A percentile compares a stretch with the other conserved stretches of the same genome.
These are phyloP conservation scores for Pontederia crassipes DNA, from an alignment of 176 grass and related monocot genomes.

Conservation along the genomic window DNA sequence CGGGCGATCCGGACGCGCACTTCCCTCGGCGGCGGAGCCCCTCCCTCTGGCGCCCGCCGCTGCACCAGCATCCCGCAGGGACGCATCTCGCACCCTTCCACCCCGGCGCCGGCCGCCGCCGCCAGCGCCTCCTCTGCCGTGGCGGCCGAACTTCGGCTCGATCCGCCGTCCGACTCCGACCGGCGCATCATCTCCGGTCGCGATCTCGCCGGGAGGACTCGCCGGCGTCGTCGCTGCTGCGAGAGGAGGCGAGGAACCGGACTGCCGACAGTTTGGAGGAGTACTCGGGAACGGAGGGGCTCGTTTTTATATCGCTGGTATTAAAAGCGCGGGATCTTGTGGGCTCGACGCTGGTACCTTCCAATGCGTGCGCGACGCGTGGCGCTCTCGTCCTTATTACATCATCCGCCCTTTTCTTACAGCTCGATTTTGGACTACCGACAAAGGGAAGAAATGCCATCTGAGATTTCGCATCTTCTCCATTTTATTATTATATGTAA, in stretches of 20 bases:
- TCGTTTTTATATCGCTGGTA: neutral
- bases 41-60: constrained; percentile 25
- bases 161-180: constrained; percentile 78
- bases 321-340: constrained; percentile 7
- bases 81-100: constrained; percentile 56
- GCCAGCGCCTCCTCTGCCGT: constrained; percentile 40
- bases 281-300: too few species aligned
- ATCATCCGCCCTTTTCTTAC: neutral
- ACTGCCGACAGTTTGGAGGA: neutral
- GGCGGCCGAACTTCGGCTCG: constrained; percentile 91
- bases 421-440: neutral
- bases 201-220: neutral
- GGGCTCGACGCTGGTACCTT: neutral
- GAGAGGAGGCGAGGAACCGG: neutral
- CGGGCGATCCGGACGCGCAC: constrained; percentile 57
- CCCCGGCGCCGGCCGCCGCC: constrained; percentile 21
- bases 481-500: too few species aligned
- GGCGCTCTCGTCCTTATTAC: neutral
- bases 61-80: constrained; percentile 85
- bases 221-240: neutral
- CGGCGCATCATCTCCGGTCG: constrained; percentile 39
- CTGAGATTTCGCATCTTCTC: too few species aligned
- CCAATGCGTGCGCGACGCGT: neutral
- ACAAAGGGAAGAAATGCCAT: too few species aligned
- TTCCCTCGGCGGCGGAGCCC: constrained; percentile 40